Conservation (phyloP, 768 basidiomycete species). For the Gymnopilus junonius region DNA sequence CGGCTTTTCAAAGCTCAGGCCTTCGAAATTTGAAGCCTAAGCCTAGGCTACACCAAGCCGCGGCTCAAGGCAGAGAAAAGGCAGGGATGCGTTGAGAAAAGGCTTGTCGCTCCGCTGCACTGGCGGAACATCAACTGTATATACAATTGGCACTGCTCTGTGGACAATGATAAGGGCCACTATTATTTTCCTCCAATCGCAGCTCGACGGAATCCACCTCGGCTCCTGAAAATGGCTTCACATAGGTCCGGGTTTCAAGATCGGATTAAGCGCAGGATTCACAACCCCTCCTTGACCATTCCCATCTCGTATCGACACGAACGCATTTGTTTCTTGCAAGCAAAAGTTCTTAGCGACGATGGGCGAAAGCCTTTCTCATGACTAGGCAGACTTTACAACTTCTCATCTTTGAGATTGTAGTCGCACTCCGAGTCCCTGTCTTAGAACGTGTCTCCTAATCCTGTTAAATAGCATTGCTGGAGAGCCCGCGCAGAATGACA, state of each 20-base stretch:
- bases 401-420: background rate
- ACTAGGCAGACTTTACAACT: background rate
- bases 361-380: too few relatives aligned
- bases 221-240: background rate
- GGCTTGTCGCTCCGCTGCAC: too few relatives aligned
- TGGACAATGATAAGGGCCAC: background rate
- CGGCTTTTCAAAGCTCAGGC: slow-evolving; percentile 28
- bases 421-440: background rate
- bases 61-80: background rate
- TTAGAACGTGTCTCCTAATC: background rate
- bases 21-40: slow-evolving; percentile 1
- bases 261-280: background rate
- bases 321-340: too few relatives aligned
- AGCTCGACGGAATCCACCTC: background rate
- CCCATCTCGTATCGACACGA: background rate
- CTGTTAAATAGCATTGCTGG: background rate
- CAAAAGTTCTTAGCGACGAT: too few relatives aligned
- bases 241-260: background rate
- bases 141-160: too few relatives aligned
- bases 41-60: background rate
- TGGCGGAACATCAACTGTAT: too few relatives aligned
- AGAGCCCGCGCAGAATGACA: background rate
- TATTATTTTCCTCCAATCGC: background rate
- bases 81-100: too few relatives aligned
- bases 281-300: background rate